Evolutionary conservation across 2,329 filamentous ascomycete species (phyloP), one percentile per base, ranked within the genome.

Genomic region (Colletotrichum sp.): DNA sequence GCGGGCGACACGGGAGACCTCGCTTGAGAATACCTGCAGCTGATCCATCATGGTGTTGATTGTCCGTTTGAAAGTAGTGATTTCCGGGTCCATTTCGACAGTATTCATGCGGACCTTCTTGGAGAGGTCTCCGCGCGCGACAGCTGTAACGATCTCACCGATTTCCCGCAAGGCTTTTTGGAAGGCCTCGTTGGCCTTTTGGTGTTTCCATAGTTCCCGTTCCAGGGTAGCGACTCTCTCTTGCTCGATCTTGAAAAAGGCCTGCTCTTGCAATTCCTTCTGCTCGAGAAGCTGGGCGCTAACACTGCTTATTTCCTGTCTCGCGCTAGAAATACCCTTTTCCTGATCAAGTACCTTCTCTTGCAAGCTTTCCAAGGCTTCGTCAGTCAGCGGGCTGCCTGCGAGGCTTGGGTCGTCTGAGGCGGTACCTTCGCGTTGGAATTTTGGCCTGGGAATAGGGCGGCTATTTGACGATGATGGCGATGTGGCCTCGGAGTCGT

Each of bases 21-120:
- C 96, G 85, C 95, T 97, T 78, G 96, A 96, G 85, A 98, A 98
- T 76, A 97, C 95, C 83, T 98, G 96, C 75, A 98, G 90, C 85
- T 98, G 96, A 83, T 98, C 96, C 92, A 98, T 98, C 96, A 98
- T 98, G 79, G 95, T 97, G 84, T 98, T 98, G 87, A 98, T 98
- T 77, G 96, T 98, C 81, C 95, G 93, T 87, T 98, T 98, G 89
- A 98, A 98, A 12, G 95, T 96, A 32, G 96, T 97, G 82, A 98
- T 98, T 89, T 98, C 96, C 32, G 96, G 96, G 89, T 98, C 96
- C 94, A 98, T 97, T 87, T 98, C 96, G 79, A 97, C 94, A 6
- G 95, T 94, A 83, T 98, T 97, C 84, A 98, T 97, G 81, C 96
- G 92, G 78, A 98, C 96, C 87, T 98, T 98, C 89, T 98, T 98